A percentile compares a stretch with the other conserved stretches of the same genome.
These are phyloP conservation scores for Citeromyces hawaiiensis DNA, from an alignment of 1,139 yeast genomes.

Conservation along the genomic window DNA sequence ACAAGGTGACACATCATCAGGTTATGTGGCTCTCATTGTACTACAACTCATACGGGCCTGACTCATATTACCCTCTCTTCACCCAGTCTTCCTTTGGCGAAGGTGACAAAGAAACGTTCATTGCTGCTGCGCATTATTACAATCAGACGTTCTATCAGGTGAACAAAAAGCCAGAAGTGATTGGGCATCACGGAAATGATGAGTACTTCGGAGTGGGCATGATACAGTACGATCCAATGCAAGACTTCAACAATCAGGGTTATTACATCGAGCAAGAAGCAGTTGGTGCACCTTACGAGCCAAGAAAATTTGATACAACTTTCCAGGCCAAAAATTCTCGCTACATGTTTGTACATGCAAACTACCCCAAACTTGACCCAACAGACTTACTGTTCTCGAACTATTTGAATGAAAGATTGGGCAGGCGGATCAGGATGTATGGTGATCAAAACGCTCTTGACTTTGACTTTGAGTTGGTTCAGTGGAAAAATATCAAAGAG, in stretches of 20 bases:
- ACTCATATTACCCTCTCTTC: conserved; percentile 36
- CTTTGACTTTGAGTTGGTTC: conserved; percentile 1
- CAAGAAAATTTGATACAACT: not conserved
- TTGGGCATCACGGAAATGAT: conserved; percentile 6
- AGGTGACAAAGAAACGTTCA: conserved; percentile 54
- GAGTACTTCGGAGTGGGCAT: conserved; percentile 8
- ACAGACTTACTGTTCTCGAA: conserved; percentile 1
- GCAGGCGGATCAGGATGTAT: not conserved
- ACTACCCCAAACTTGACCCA: conserved; percentile 4
- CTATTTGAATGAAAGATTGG: conserved; percentile 1
- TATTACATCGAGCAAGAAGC: not conserved
- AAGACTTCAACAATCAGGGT: conserved; percentile 9
- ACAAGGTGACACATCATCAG: conserved; percentile 35
- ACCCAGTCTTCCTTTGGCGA: conserved; percentile 54
- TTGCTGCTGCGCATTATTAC: conserved; percentile 46
- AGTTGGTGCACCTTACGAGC: not conserved
- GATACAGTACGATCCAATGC: conserved; percentile 11
- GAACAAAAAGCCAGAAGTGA: conserved; percentile 14
- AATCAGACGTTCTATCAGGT: conserved; percentile 42
- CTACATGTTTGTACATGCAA: conserved; percentile 3
- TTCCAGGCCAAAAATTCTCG: conserved; percentile 1
- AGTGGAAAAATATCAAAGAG: conserved; percentile 2
- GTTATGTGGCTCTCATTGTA: conserved; percentile 41
- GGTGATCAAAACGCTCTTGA: conserved; percentile 1
- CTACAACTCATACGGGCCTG: conserved; percentile 43